Evolutionary conservation across 306 rosid genomes (phyloP), one percentile per base, ranked within the genome.

Genomic region (Geum urbanum): DNA sequence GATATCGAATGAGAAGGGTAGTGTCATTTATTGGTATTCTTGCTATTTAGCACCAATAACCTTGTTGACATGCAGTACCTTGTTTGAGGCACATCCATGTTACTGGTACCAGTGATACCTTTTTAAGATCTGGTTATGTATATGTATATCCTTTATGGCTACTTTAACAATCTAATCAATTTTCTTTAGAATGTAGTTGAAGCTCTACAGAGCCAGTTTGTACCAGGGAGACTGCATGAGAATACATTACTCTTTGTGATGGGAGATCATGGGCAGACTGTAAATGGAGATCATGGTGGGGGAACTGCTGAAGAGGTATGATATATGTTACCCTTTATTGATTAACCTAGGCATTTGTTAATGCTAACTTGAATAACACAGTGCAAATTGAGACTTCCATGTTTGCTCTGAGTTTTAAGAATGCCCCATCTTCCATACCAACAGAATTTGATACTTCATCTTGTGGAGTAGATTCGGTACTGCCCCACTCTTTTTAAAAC

Each of bases 251-350:
- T 94, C 40, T 86, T 94, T 67, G 97, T 94, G 76, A 88, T 94
- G 98, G 98, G 98, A 49, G 98, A 94, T 86, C 98, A 94, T 85
- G 98, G 96, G 48, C 98, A 94, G 89, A 90, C 98, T 50, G 60
- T 94, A 66, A 88, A 94, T 78, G 98, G 98, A 60, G 98, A 90
- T 84, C 98, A 94, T 74, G 98, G 98, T n/a, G 98, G 98, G 50
- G 98, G 98, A 65, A 86, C 89, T 84, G 57, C 94, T 49, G 97
- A 94, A 88, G 98, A 94, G 96, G 98, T 90, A 74, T 14, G 67
- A 35, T 32, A 14, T 6, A 32, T 59, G 15, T 52, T 24, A 66
- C 10, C n/a, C 15, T 37, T 46, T 40, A 35, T 12, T 0, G 7
- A 1, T 47, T 63, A 9, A 48, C 27, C 24, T 48, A 70, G 13